Base-by-base conservation (phyloP, 768 basidiomycete genomes). In the Lactarius sanguifluus region DNA sequence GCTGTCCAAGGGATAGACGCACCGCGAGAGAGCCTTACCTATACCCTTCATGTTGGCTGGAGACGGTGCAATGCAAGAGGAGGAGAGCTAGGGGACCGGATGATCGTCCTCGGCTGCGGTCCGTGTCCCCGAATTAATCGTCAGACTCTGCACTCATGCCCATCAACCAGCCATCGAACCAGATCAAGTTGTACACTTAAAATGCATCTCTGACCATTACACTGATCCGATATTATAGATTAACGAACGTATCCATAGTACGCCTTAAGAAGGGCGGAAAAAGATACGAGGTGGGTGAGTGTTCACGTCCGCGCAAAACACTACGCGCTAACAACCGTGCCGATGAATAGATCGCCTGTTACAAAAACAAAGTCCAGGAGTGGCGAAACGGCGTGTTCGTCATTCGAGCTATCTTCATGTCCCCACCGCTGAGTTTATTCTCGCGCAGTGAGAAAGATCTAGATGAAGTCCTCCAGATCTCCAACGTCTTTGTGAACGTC, bases 321-420 rank as follows among this genome's bases (percentile, higher is more conserved):
- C 12, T 34, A n/a, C 3, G 41, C 41, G 10, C 45, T 36, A 20
- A 61, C 18, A 1, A 5, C 23, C 50, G 23, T 15, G 12, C 50
- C 50, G 13, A 52, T 5, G 23, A 52, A 23, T 12, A 90, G 96
- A 91, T 99, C 72, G 96, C 97, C 43, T 97, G 95, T 77, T 99
- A 98, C 81, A 96, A 98, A 82, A 99, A 99, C 79, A 98, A 98
- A 78, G 97, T 99, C 32, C 93, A 96, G 72, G 96, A 97, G 76
- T 99, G 89, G 86, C 81, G 97, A 65, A 93, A 85, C 65, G 95
- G 95, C 68, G 91, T 96, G 88, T 93, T 77, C 75, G 88, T 80
- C 34, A 34, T 23, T 32, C 45, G 52, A 16, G 20, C 62, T 6
- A 23, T 16, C n/a, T 25, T 15, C 32, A 13, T 50, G 23, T 50